Base-by-base conservation (phyloP, 164 flowering plant genomes). In the Piper betle region DNA sequence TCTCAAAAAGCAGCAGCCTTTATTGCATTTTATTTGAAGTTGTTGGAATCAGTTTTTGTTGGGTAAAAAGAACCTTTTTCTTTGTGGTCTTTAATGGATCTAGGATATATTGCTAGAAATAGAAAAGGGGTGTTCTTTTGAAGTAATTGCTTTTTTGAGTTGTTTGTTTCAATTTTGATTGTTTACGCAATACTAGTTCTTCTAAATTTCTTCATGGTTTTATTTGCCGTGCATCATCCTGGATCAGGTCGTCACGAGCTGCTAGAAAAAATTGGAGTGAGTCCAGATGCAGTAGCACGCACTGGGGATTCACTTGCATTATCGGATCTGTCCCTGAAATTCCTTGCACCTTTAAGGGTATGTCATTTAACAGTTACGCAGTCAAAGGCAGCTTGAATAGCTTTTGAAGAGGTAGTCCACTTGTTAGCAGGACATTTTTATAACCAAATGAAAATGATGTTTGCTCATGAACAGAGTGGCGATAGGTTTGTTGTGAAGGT, bases 401-500 rank as follows among this genome's bases (percentile, higher is more conserved):
- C 17, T 38, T 39, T 41, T 42, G 50, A 43, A 15, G 50, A 43
- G 50, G 5, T 43, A 43, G 50, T 43, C 12, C 50, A 43, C 12
- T 8, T 58, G 37, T 4, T 40, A 17, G 5, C 60, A 38, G n/a
- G 8, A 58, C 15, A 19, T 10, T 39, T 19, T 42, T 40, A 41
- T 4, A 19, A 17, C 11, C 57, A 52, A 16, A 5, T 7, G 59
- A 57, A 64, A 10, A 66, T 25, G 57, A 20, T 59, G 40, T 69
- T 56, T 61, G 20, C 65, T 59, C 65, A 62, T 54, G 17, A 62
- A 62, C 68, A 93, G 98, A 86, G 91, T 72, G 84, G 94, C 60
- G 98, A 90, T 65, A 77, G 72, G 71, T 87, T 93, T 73, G 81
- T 90, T 12, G 86, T 93, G 67, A 84, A 77, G 71, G 96, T 88